Evolutionary conservation across 192 early-diverging fungal species (phyloP), one percentile per base, ranked within the genome.

Genomic region (Mortierella claussenii): DNA sequence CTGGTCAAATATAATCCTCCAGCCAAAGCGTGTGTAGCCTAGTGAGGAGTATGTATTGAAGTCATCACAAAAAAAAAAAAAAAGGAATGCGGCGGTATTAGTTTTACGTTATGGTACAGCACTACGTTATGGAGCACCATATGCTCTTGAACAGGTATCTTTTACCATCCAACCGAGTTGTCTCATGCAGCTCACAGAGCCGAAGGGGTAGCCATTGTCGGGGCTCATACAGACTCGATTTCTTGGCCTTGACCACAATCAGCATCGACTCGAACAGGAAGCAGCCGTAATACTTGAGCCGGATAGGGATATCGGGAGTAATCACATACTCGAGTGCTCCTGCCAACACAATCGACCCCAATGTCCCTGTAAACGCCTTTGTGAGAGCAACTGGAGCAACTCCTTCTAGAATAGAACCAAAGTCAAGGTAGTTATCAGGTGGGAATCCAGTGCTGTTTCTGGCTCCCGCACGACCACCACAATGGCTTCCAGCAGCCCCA

Each of bases 201-300:
- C 89, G 80, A 36, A 91, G 73, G 0, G 90, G 89, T 27, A 91
- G 85, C 90, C 90, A 91, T 60, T 85, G 86, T 44, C 88, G 83
- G 1, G 89, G 85, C 26, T 86, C 79, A 15, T 90, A 81, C 21
- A 61, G 64, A 21, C 54, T 79, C 1, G 74, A 50, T 21, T 84
- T 86, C 51, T 85, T 85, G 4, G 82, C 69, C 37, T 82, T 80
- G 18, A 91, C 79, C 10, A 91, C 69, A 2, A 91, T 79, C 24
- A 91, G 49, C 55, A 88, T 88, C 2, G 84, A 78, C 42, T 79
- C 68, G 55, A 90, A 91, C 34, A 91, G 60, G 40, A 88, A 86
- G 27, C 90, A 91, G 0, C 89, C 90, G 54, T 87, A 75, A 47
- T 86, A 86, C 36, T 80, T 80, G n/a, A 80, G 37, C 24, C 79